Evolutionary conservation across 768 basidiomycete species (phyloP).

Genomic region (Mycena sanguinolenta): DNA sequence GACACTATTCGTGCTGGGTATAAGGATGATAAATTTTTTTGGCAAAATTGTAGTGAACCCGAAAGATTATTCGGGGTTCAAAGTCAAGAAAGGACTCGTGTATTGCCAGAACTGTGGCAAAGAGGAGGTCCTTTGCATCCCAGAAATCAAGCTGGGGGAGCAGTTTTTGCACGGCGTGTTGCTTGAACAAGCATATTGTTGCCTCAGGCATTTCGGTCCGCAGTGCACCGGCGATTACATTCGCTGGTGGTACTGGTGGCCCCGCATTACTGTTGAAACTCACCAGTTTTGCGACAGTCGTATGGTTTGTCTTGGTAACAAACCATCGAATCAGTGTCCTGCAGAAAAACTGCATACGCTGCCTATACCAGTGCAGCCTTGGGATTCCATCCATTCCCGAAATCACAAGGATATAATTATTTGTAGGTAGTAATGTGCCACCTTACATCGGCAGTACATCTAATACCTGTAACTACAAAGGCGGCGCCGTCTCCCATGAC

Average conservation of each 20-base stretch:
- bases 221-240: not conserved
- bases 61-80: too few species aligned
- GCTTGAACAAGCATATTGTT: not conserved
- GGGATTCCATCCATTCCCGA: slow-evolving; percentile 46
- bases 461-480: slow-evolving; percentile 32
- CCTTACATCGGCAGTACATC: slow-evolving; percentile 21
- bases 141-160: too few species aligned
- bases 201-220: not conserved
- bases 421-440: slow-evolving; percentile 39
- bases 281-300: not conserved
- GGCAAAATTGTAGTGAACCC: too few species aligned
- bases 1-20: too few species aligned
- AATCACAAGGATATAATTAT: slow-evolving; percentile 37
- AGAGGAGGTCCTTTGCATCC: too few species aligned
- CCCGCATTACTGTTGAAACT: not conserved
- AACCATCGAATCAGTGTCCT: not conserved
- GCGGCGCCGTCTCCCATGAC: too few species aligned
- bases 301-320: not conserved
- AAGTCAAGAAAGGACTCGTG: too few species aligned
- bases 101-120: too few species aligned
- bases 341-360: too few species aligned
- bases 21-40: too few species aligned
- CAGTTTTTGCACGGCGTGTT: too few species aligned
- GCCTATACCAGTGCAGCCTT: too few species aligned
- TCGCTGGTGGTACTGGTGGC: not conserved